Conservation (phyloP, 2,329 filamentous ascomycete species). For the Daldinia eschscholtzii region DNA sequence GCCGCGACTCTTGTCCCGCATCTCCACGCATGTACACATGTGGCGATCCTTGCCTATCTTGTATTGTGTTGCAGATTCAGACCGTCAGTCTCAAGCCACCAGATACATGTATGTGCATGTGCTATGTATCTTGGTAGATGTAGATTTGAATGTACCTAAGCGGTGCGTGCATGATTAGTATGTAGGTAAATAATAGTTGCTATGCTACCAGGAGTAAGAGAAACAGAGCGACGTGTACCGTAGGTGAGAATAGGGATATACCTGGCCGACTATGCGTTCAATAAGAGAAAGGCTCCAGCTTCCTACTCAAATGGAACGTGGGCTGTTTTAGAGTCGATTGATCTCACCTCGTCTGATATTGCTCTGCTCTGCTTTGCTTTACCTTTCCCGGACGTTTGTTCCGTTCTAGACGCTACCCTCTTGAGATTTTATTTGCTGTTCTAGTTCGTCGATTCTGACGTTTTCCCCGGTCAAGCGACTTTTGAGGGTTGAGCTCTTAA, state of each 20-base stretch:
- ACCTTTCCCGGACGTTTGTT: neutral
- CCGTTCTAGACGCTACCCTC: neutral
- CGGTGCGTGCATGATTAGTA: slow-evolving; percentile 21
- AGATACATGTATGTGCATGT: slow-evolving; percentile 3
- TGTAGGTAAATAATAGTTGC: slow-evolving; percentile 20
- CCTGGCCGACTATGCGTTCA: neutral
- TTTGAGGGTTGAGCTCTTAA: slow-evolving; percentile 1
- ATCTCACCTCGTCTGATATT: slow-evolving; percentile 33
- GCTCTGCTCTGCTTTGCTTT: neutral
- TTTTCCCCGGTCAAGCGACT: slow-evolving; percentile 9
- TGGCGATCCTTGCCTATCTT: slow-evolving; percentile 36
- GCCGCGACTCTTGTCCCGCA: slow-evolving; percentile 31
- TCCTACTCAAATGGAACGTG: slow-evolving; percentile 36
- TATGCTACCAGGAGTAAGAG: slow-evolving; percentile 11
- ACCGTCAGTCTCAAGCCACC: slow-evolving; percentile 13
- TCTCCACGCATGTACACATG: slow-evolving; percentile 24
- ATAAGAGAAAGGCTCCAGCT: neutral
- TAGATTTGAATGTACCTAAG: neutral
- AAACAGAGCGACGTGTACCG: neutral
- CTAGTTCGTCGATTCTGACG: slow-evolving; percentile 3
- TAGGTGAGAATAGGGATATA: neutral
- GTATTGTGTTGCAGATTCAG: slow-evolving; percentile 26
- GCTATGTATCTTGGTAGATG: neutral
- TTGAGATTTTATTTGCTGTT: neutral
- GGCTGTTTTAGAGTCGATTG: slow-evolving; percentile 40